Evolutionary conservation across 257 asterid genomes (phyloP), one percentile per base, ranked within the genome.

Genomic region (Scutellaria minor): DNA sequence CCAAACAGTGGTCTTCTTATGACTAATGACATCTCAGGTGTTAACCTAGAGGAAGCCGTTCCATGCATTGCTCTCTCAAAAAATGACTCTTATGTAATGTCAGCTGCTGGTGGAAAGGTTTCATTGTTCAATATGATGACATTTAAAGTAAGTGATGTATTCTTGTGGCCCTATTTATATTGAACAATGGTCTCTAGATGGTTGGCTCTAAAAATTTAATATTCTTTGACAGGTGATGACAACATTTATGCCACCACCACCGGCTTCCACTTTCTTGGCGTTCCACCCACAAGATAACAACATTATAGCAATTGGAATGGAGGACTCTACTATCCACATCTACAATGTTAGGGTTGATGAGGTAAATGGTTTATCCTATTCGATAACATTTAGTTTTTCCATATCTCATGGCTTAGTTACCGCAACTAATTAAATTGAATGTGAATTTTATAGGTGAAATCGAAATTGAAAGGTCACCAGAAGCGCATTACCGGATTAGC

Each of bases 181-280:
- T 8, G 51, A 62, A 6, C 39, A 45, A 18, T 37, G 39, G 39
- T 70, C 66, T 69, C 22, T 0, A 41, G 64, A 70, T 55, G n/a
- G 27, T 51, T 58, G 80, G 42, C 42, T 51, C 64, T 46, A 41
- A 77, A 45, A 64, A n/a, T 22, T n/a, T 58, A 24, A 57, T 73
- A 51, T 61, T 68, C 12, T 70, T 59, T 55, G 22, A 68, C 68
- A 93, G 97, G 92, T 88, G 51, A 93, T 93, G 97, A 91, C 98
- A 10, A 93, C 97, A 39, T 93, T 93, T 82, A 93, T 93, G 98
- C 89, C 97, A 20, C 98, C 98, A 48, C 97, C 98, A 9, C 98
- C 97, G 1, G 82, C 97, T 50, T 91, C 98, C 77, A 88, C 97
- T 71, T 93, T 81, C 91, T 76, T 93, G 75, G 98, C 97, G 2